These are phyloP conservation scores for Endocladia muricata DNA, from an alignment of 31 red algal genomes.

Conservation along the genomic window DNA sequence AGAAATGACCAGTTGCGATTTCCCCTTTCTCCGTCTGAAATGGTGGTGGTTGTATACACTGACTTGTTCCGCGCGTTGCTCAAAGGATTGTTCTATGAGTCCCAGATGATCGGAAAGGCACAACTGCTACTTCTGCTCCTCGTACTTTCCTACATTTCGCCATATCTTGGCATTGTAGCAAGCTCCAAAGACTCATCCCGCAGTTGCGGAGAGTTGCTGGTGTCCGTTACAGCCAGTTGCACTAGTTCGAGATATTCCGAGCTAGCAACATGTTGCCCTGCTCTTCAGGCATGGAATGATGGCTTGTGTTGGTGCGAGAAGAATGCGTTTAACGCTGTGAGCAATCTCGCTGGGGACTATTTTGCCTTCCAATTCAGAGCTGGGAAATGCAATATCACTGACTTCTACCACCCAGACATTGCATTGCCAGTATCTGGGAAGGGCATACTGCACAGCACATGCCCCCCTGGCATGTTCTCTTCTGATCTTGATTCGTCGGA, in stretches of 20 bases:
- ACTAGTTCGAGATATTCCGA: conserved; percentile 2
- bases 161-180: no score
- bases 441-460: conserved; percentile 4
- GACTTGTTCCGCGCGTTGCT: no score
- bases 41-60: no score
- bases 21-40: no score
- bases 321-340: conserved; percentile 20
- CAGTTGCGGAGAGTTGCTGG: conserved; percentile 20
- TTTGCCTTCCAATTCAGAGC: conserved; percentile 32
- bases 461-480: not conserved
- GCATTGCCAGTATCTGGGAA: conserved; percentile 8
- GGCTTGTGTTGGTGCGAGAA: conserved; percentile 30
- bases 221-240: conserved; percentile 4
- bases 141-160: no score
- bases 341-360: conserved; percentile 23
- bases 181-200: no score
- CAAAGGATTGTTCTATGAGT: no score
- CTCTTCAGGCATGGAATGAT: conserved; percentile 10
- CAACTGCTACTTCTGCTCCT: no score
- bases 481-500: not conserved
- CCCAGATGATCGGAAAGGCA: no score
- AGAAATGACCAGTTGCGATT: no score
- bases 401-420: conserved; percentile 11
- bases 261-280: not conserved
- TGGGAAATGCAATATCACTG: conserved; percentile 1